Evolutionary conservation across 129 eudicot genomes (phyloP), one percentile per base, ranked within the genome.

Genomic region (Flaveria trinervia): DNA sequence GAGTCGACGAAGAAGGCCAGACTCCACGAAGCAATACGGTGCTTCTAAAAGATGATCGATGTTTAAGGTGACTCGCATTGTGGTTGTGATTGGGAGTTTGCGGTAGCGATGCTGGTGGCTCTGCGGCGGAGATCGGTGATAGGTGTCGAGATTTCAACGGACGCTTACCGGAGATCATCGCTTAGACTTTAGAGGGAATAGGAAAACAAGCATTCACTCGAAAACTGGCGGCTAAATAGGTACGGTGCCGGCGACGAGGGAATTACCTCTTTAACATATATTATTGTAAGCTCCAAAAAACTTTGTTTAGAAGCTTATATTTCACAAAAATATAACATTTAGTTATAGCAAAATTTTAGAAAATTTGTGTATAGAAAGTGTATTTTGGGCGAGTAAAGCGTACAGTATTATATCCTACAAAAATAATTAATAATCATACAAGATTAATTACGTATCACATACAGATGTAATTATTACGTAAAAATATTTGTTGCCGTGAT

Each of bases 1-100:
- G 61, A 52, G 86, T 60, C 25, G 96, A 73, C 26, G 96, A 79
- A 4, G 41, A 36, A 4, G 97, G 97, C 97, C 97, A 91, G 14
- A 91, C 88, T 57, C 88, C 86, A 15, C 80, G 82, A 15, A 86
- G 68, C 20, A 91, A 85, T 2, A 84, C 87, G 2, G 59, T 60
- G 30, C 33, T 48, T 10, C 75, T 52, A 30, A 82, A 76, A 43
- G 88, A 59, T n/a, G 86, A 57, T 66, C 77, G 68, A 28, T 69
- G 84, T 17, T 83, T 88, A 1, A 46, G 57, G 71, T 80, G 89
- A 39, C 51, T 77, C 25, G 73, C 76, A 14, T 68, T 66, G 7
- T 39, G 50, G 68, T 65, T 79, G n/a, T 84, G 76, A n/a, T 22
- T 73, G 3, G 68, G 68, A 7, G 70, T 60, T 13, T 65, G 77